Evolutionary conservation across 495 filamentous ascomycete species (phyloP).

Genomic region (Tuber borchii): DNA sequence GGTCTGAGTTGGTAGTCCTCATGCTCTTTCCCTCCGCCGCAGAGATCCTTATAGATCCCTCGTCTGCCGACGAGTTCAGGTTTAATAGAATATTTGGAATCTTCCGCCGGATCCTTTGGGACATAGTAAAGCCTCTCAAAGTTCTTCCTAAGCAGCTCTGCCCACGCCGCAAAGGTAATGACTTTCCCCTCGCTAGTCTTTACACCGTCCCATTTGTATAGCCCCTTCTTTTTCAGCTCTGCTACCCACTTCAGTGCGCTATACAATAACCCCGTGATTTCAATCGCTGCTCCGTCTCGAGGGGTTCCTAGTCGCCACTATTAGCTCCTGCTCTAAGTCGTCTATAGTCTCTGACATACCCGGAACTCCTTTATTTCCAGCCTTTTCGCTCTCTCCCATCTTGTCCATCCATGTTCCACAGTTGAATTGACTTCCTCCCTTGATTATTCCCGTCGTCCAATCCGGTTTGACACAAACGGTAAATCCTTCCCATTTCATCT

Average conservation of each 20-base stretch:
- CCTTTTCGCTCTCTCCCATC: conserved; percentile 95
- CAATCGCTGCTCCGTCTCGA: conserved; percentile 87
- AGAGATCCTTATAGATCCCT: conserved; percentile 97
- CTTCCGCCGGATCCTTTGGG: conserved; percentile 60
- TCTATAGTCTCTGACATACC: conserved; percentile 16
- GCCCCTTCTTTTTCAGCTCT: conserved; percentile 56
- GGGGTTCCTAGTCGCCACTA: conserved; percentile 60
- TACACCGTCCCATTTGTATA: conserved; percentile 67
- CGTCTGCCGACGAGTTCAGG: conserved; percentile 70
- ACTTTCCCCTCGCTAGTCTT: conserved; percentile 54
- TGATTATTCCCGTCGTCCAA: conserved; percentile 87
- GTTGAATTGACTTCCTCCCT: conserved; percentile 87
- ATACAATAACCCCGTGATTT: conserved; percentile 88
- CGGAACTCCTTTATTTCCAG: conserved; percentile 87
- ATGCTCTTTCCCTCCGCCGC: conserved; percentile 75
- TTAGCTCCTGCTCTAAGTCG: not conserved
- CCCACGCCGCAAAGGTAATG: conserved; percentile 75
- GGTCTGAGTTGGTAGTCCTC: conserved; percentile 91
- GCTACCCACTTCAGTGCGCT: conserved; percentile 78
- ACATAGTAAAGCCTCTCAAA: conserved; percentile 91
- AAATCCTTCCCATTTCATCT: conserved; percentile 92
- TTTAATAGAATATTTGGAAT: conserved; percentile 73
- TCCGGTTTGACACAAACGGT: conserved; percentile 83
- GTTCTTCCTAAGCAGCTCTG: conserved; percentile 67
- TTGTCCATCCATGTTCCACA: conserved; percentile 99